Conservation (phyloP, 139 green algal genomes). For the Chlamydomonas sp. region DNA sequence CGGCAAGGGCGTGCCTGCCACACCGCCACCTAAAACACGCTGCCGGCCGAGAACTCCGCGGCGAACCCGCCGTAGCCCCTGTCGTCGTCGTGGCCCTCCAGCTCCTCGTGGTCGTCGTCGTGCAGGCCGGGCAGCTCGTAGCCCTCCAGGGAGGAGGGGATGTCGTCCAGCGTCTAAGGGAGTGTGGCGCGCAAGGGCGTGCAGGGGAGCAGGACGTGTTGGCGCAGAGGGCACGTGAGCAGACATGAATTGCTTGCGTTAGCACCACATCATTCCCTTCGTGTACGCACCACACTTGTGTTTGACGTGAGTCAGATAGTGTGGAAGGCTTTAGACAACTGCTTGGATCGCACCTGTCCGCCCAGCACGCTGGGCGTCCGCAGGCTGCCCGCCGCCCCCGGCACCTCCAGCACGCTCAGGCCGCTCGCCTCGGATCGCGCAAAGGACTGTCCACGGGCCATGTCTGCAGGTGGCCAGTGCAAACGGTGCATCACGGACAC, state of each 20-base stretch:
- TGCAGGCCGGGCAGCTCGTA: conserved; percentile 25
- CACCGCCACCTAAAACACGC: conserved; percentile 15
- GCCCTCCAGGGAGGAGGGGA: conserved; percentile 10
- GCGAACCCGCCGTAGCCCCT: not conserved
- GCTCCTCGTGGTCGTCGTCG: conserved; percentile 7
- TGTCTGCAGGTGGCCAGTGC: not conserved
- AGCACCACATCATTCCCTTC: too few relatives aligned
- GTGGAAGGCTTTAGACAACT: too few relatives aligned
- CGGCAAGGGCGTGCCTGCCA: too few relatives aligned
- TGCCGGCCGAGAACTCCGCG: conserved; percentile 19
- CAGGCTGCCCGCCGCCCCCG: not conserved
- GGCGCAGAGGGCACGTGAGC: not conserved
- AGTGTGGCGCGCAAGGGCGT: not conserved
- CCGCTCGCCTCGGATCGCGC: conserved; percentile 11
- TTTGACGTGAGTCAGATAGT: too few relatives aligned
- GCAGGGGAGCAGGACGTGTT: not conserved
- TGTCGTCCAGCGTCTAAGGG: conserved; percentile 28
- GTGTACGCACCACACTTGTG: too few relatives aligned
- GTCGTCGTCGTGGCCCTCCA: conserved; percentile 7
- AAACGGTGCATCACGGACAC: too few relatives aligned
- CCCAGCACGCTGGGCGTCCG: not conserved
- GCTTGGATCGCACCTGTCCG: not conserved
- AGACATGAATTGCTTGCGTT: too few relatives aligned
- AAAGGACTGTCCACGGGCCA: not conserved
- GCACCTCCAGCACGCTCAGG: conserved; percentile 11